Base-by-base conservation (phyloP, 192 early-diverging fungal species). In the Coemansia interrupta region DNA sequence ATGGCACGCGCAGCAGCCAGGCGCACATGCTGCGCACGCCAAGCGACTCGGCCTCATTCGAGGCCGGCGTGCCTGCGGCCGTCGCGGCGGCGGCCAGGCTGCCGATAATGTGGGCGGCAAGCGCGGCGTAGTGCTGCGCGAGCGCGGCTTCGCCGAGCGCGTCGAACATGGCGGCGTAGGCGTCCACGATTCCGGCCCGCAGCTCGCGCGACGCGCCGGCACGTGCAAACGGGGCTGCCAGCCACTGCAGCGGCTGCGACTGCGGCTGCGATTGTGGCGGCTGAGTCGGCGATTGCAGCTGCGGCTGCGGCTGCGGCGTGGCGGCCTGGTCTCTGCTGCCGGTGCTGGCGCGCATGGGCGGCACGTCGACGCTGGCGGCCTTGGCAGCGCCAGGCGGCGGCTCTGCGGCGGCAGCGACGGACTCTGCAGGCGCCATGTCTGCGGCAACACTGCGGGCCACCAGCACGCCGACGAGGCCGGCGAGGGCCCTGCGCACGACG, bases 11-110 rank as follows among this genome's bases (percentile, higher is more conserved):
- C 44, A 98, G 65, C 28, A 91, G 65, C 54, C 83, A 68, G 15
- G 83, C 84, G 13, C 90, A 90, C 39, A 96, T 81, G 4, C 86
- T 85, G 60, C 91, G 85, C 42, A 90, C 76, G 1, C 92, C 77
- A 11, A 94, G 64, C 36, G 84, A 86, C 6, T 77, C 80, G 10
- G 81, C 83, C 18, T 86, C 73, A 32, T 17, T 56, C 57, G 12
- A 54, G 11, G 49, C 23, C 30, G 23, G 17, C 49, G 12, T 32
- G 15, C 9, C 17, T 20, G 15, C 17, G 14, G 28, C 13, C 2
- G 22, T 13, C 12, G 22, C 32, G 10, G 32, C 32, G 32, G 5
- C 10, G 32, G 84, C 71, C 54, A 92, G 52, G 14, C 85, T 87
- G 4, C 80, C 66, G 15, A 92, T 60, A 5, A 94, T 51, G 54